A percentile compares a stretch with the other conserved stretches of the same genome.
phyloP scores from a whole-genome alignment of 176 grass and related monocot genomes.

The Leersia perrieri region DNA sequence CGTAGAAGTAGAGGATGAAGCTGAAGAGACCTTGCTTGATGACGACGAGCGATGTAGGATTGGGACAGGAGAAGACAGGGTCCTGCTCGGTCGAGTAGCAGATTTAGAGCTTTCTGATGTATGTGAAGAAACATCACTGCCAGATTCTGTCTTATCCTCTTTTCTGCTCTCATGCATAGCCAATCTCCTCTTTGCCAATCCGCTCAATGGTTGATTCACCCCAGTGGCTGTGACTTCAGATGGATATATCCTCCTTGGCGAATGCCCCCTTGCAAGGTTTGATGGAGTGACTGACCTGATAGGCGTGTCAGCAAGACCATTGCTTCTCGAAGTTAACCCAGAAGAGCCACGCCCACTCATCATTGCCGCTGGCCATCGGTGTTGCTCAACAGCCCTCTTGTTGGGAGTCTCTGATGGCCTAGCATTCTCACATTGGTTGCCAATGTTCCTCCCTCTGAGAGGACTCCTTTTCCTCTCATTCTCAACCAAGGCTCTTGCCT shows the following conservation, averaged over 20 bases:
- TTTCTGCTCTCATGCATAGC: conserved; percentile 20
- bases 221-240: conserved; percentile 20
- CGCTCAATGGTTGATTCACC: conserved; percentile 13
- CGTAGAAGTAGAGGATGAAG: conserved; percentile 16
- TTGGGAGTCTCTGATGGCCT: not conserved
- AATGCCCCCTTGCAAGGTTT: not conserved
- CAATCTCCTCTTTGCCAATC: conserved; percentile 16
- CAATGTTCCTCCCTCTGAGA: conserved; percentile 32
- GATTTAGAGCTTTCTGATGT: conserved; percentile 22
- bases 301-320: conserved; percentile 26
- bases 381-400: conserved; percentile 33
- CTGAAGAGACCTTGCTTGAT: conserved; percentile 23
- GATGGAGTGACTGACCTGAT: conserved; percentile 15
- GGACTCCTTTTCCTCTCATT: conserved; percentile 59
- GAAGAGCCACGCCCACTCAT: conserved; percentile 35
- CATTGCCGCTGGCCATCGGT: conserved; percentile 58
- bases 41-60: conserved; percentile 20
- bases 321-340: not conserved
- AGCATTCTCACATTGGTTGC: conserved; percentile 47
- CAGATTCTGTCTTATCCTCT: conserved; percentile 2
- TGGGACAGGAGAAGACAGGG: conserved; percentile 8
- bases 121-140: conserved; percentile 37
- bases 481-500: not conserved
- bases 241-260: conserved; percentile 13
- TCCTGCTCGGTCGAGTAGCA: not conserved